Percentiles rank a stretch among this genome's conserved stretches.
Evolutionary conservation across 306 rosid species (phyloP).

Genomic region (Hippophae gyantsensis): DNA sequence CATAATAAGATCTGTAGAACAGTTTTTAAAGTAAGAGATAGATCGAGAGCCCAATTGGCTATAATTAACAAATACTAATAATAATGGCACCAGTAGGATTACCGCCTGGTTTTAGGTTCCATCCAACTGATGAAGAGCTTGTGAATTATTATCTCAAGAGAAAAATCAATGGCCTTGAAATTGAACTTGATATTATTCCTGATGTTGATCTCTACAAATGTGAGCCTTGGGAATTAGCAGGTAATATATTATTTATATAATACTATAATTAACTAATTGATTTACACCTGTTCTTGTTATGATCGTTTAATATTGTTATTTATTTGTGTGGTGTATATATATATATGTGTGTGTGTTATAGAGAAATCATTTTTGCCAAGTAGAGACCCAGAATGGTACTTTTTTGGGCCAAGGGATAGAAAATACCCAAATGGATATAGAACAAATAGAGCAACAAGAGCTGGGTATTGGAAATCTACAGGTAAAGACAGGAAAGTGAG

Average conservation of each 20-base stretch:
- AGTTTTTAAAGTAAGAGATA: background rate
- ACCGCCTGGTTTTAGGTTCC: conserved; percentile 99
- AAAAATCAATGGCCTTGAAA: conserved; percentile 82
- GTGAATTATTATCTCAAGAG: conserved; percentile 90
- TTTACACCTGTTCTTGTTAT: background rate
- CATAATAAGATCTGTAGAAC: background rate
- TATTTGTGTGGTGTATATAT: background rate
- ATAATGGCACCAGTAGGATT: conserved; percentile 88
- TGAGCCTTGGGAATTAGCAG: conserved; percentile 99
- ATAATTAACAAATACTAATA: background rate
- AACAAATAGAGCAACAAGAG: conserved; percentile 92
- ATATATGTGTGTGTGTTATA: conserved; percentile 1
- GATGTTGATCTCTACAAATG: conserved; percentile 99
- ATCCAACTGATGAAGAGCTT: conserved; percentile 96
- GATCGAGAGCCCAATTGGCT: too few relatives aligned
- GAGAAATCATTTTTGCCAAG: conserved; percentile 94
- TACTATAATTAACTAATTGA: background rate
- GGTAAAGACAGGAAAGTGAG: conserved; percentile 82
- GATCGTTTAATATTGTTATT: background rate
- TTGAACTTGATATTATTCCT: conserved; percentile 95
- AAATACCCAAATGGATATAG: conserved; percentile 94
- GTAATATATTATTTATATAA: conserved; percentile 15
- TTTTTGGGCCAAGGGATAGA: conserved; percentile 88
- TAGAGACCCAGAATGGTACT: conserved; percentile 98
- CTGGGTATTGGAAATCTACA: conserved; percentile 96